A percentile compares a stretch with the other conserved stretches of the same genome.
phyloP scores from a whole-genome alignment of 257 asterid genomes.

The Anisodus acutangulus region DNA sequence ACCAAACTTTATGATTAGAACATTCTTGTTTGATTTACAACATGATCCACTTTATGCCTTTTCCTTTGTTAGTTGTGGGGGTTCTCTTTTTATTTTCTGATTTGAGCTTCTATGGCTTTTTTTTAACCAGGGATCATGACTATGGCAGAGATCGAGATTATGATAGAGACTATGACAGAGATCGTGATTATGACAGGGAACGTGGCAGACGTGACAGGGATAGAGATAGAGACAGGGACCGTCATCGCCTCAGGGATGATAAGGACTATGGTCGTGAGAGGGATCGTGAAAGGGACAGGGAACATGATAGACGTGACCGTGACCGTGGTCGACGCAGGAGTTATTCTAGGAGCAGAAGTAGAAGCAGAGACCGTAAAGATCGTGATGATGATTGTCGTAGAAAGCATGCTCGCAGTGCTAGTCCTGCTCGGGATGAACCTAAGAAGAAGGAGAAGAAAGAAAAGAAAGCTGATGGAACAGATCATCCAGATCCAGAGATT shows the following conservation, averaged over 20 bases:
- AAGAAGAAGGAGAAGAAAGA: conserved; percentile 79
- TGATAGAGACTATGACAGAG: conserved; percentile 68
- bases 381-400: conserved; percentile 74
- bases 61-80: not conserved
- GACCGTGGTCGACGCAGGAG: conserved; percentile 81
- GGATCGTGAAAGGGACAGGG: conserved; percentile 61
- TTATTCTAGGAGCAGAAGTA: conserved; percentile 81
- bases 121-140: conserved; percentile 45
- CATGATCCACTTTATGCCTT: not conserved
- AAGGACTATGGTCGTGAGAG: conserved; percentile 77
- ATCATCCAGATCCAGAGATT: conserved; percentile 98
- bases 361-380: conserved; percentile 78
- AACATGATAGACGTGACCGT: conserved; percentile 74
- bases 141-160: conserved; percentile 47
- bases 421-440: conserved; percentile 65
- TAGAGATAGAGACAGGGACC: conserved; percentile 64
- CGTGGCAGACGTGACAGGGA: conserved; percentile 45
- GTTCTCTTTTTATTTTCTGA: not conserved
- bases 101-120: not conserved
- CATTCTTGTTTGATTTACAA: not conserved
- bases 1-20: not conserved
- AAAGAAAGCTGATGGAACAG: conserved; percentile 83
- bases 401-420: conserved; percentile 58
- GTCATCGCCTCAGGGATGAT: conserved; percentile 73
- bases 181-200: conserved; percentile 38